Percentiles rank a stretch among this genome's conserved stretches.
phyloP scores from a whole-genome alignment of 139 green algal genomes.

The Zygnema circumcarinatum region DNA sequence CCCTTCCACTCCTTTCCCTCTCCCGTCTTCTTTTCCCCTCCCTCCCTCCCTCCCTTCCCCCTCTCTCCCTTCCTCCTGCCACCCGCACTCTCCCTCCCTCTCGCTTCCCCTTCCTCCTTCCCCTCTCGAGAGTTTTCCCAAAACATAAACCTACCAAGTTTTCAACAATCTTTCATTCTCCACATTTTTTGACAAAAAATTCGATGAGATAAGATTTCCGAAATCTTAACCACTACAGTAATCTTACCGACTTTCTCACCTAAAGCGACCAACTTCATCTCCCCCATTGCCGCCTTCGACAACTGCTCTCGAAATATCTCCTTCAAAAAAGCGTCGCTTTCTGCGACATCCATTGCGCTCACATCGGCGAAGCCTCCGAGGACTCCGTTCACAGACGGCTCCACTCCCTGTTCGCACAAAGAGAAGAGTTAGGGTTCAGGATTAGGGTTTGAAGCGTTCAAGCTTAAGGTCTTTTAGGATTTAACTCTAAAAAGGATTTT shows the following conservation, averaged over 20 bases:
- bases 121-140: no score
- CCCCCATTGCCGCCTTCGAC: not conserved
- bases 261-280: slow-evolving; percentile 5
- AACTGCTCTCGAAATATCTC: slow-evolving; percentile 41
- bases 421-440: slow-evolving; percentile 4
- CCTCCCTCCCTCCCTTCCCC: no score
- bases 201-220: not conserved
- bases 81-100: no score
- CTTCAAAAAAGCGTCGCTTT: slow-evolving; percentile 44
- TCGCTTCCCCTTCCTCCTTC: not conserved
- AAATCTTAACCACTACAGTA: no score
- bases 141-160: no score
- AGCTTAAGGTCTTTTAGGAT: not conserved
- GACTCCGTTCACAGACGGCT: slow-evolving; percentile 56
- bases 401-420: slow-evolving; percentile 36
- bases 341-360: slow-evolving; percentile 74
- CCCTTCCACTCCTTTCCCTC: no score
- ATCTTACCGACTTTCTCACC: not conserved
- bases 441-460: not conserved
- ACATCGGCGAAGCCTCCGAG: slow-evolving; percentile 79
- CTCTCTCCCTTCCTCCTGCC: no score
- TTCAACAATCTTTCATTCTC: no score
- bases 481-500: not conserved
- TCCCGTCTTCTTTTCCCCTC: no score
- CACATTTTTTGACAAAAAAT: no score